Evolutionary conservation across 495 filamentous ascomycete genomes (phyloP), one percentile per base, ranked within the genome.

Genomic region (Xylaria telfairii): DNA sequence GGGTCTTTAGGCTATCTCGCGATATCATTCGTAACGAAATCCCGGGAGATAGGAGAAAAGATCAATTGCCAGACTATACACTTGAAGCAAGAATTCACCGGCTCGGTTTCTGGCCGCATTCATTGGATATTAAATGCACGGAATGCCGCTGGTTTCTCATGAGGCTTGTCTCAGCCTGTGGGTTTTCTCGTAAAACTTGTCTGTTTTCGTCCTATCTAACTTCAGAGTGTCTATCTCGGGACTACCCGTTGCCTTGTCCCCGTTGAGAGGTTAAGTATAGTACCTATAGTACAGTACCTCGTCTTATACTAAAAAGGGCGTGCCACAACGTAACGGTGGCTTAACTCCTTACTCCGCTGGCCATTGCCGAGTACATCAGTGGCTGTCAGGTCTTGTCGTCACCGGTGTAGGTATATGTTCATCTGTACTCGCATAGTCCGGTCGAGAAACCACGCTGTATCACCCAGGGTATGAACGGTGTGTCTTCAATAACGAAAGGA

Each of bases 161-260:
- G 10, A 26, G n/a, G 24, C 30, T 37, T 65, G 62, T 51, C 62
- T 51, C 28, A 8, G 42, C 17, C 62, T 65, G 15, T 65, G 62
- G 19, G 37, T 39, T 51, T 19, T 46, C 44, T 8, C 12, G 6
- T 34, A 49, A 26, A 65, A 10, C 26, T 28, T 21, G 19, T 37
- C 24, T 65, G 42, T 41, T 63, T 65, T 39, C 44, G 44, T 65
- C 19, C 9, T 62, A 34, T 59, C 56, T 59, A 59, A 12, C 30
- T 7, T n/a, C 12, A 7, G 17, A 51, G 46, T 44, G 65, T 57
- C 46, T 53, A 53, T 39, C 34, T 59, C 65, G 65, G 65, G 51
- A 67, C 30, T 57, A 67, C 51, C 65, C 65, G 65, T 51, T 53
- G 32, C 56, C 21, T 41, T 26, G 19, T 54, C 28, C 34, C 42